These are phyloP conservation scores for Diversispora eburnea DNA, from an alignment of 192 early-diverging fungal genomes.

Conservation along the genomic window DNA sequence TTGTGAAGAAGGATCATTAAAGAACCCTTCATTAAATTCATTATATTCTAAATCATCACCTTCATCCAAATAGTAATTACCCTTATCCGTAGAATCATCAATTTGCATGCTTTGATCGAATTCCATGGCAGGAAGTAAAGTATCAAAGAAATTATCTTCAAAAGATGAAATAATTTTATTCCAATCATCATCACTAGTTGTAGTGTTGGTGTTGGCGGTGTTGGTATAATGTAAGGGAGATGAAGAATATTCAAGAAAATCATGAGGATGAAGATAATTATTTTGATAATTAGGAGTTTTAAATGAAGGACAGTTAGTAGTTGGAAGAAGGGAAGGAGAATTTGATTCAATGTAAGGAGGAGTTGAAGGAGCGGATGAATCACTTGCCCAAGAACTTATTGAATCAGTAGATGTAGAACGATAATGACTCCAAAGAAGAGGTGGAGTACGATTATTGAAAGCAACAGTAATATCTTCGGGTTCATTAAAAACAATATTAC, in stretches of 20 bases:
- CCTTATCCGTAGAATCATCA: not conserved
- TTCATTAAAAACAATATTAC: not conserved
- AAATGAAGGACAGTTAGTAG: not conserved
- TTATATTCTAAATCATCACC: too few relatives aligned
- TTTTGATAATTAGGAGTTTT: too few relatives aligned
- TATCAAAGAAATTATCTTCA: not conserved
- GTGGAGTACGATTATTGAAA: not conserved
- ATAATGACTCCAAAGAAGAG: constrained; percentile 21
- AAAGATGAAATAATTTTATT: not conserved
- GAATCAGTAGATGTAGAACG: constrained; percentile 18
- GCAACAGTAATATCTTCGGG: not conserved
- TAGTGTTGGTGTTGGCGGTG: not conserved
- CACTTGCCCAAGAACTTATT: not conserved
- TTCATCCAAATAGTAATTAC: not conserved
- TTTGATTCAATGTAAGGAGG: not conserved
- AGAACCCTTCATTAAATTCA: not conserved
- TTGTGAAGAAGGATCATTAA: not conserved
- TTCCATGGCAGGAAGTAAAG: not conserved
- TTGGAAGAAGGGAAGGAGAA: constrained; percentile 5
- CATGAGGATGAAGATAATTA: not conserved
- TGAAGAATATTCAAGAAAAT: not conserved
- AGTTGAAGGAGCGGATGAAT: constrained; percentile 4
- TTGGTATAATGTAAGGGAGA: not conserved
- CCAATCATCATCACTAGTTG: not conserved
- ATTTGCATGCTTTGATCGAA: not conserved